These are phyloP conservation scores for Fraxinus paxiana DNA, from an alignment of 305 asterid genomes.

Conservation along the genomic window DNA sequence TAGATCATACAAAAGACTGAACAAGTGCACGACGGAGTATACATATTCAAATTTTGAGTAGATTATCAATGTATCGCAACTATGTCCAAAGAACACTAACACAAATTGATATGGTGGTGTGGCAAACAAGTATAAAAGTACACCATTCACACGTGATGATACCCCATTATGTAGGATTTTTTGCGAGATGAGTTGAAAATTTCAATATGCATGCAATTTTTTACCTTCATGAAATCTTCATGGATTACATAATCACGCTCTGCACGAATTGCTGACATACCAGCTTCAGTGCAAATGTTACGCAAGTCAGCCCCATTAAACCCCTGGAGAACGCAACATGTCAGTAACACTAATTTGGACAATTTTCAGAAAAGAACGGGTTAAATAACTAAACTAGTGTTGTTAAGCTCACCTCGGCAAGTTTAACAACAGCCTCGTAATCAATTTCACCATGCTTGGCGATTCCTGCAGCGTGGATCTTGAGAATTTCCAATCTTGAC, in stretches of 20 bases:
- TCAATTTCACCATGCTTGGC: constrained; percentile 98
- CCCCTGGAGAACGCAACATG: constrained; percentile 38
- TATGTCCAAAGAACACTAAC: not conserved
- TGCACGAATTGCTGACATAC: constrained; percentile 77
- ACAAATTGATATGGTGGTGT: not conserved
- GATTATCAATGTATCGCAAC: not conserved
- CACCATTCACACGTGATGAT: not conserved
- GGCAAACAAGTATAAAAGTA: not conserved
- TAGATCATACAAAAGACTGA: not conserved
- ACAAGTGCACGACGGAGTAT: not conserved
- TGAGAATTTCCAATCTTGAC: constrained; percentile 87
- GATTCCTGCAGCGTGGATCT: constrained; percentile 88
- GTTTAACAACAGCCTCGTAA: constrained; percentile 90
- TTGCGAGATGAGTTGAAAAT: not conserved
- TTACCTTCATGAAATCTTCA: constrained; percentile 96
- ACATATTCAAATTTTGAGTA: not conserved
- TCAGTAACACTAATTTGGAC: not conserved
- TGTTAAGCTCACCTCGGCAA: constrained; percentile 71
- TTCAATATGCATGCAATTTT: not conserved
- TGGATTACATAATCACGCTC: constrained; percentile 96
- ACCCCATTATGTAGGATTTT: not conserved
- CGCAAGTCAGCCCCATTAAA: constrained; percentile 89
- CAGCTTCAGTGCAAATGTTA: constrained; percentile 84
- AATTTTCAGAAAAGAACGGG: not conserved
- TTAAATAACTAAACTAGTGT: not conserved